Evolutionary conservation across 345 rosid genomes (phyloP).

Genomic region (Syzygium jambos): DNA sequence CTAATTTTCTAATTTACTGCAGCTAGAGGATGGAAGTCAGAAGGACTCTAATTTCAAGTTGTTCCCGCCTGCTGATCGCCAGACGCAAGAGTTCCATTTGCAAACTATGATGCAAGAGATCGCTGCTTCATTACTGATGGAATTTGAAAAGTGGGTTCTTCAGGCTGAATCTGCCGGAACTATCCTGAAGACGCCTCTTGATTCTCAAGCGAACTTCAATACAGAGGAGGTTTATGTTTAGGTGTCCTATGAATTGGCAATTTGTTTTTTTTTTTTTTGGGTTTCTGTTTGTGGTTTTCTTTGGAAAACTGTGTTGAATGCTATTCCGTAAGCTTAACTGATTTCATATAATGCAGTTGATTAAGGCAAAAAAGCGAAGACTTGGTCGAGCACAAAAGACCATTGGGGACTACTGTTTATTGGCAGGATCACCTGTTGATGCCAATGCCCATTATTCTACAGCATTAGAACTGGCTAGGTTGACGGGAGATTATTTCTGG

Average conservation of each 20-base stretch:
- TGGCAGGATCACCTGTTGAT: conserved; percentile 99
- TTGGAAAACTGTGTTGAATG: not conserved
- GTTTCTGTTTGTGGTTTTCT: not conserved
- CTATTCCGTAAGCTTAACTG: not conserved
- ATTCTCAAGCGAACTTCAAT: conserved; percentile 96
- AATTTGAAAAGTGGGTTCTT: conserved; percentile 92
- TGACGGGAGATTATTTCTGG: conserved; percentile 93
- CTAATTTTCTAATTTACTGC: conserved; percentile 6
- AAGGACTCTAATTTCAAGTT: conserved; percentile 53
- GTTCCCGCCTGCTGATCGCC: conserved; percentile 88
- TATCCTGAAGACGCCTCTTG: conserved; percentile 88
- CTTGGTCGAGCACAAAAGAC: conserved; percentile 95
- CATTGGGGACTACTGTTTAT: conserved; percentile 94
- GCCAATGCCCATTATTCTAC: conserved; percentile 96
- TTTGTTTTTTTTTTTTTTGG: not conserved
- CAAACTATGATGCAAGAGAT: conserved; percentile 98
- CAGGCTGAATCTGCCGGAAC: conserved; percentile 91
- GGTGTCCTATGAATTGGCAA: conserved; percentile 76
- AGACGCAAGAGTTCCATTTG: conserved; percentile 81
- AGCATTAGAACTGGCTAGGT: conserved; percentile 80
- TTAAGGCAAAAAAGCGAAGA: conserved; percentile 94
- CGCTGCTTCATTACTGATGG: conserved; percentile 86
- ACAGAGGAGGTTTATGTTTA: conserved; percentile 98
- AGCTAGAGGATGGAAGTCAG: conserved; percentile 78
- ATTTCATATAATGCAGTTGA: conserved; percentile 48